Percentiles rank a stretch among this genome's conserved stretches.
phyloP scores from a whole-genome alignment of 1,139 yeast species.

The Debaryomyces robertsiae region DNA sequence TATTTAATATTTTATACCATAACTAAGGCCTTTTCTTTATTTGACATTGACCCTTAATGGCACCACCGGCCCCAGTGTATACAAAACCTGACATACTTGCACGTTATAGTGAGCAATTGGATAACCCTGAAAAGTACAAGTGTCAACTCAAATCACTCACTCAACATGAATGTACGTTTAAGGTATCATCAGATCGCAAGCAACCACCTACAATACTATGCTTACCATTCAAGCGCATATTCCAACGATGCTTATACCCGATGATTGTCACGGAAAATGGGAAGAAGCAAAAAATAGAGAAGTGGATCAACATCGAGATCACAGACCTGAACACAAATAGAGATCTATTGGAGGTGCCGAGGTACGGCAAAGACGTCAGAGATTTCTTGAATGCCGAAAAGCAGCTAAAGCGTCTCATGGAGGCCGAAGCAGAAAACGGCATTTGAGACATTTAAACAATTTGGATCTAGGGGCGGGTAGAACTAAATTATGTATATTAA shows the following conservation, averaged over 20 bases:
- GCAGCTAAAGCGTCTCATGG: constrained; percentile 39
- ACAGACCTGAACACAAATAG: constrained; percentile 42
- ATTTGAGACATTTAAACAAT: no score
- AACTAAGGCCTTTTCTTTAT: no score
- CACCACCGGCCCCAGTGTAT: constrained; percentile 52
- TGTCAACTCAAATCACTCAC: constrained; percentile 48
- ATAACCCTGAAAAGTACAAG: constrained; percentile 34
- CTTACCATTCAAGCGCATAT: constrained; percentile 55
- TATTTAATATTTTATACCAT: not conserved
- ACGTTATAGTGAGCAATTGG: constrained; percentile 30
- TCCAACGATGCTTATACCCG: constrained; percentile 48
- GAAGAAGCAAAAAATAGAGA: constrained; percentile 25
- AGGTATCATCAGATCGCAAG: constrained; percentile 24
- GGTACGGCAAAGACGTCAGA: constrained; percentile 30
- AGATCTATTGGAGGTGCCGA: constrained; percentile 26
- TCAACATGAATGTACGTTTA: constrained; percentile 54
- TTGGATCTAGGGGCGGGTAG: not conserved
- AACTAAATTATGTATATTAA: constrained; percentile 9
- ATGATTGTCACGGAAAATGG: constrained; percentile 27
- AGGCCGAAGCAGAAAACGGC: constrained; percentile 23
- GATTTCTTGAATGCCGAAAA: constrained; percentile 44
- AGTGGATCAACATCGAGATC: constrained; percentile 49
- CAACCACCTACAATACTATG: constrained; percentile 49
- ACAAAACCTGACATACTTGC: constrained; percentile 30
- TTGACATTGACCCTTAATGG: constrained; percentile 35